Evolutionary conservation across 1,284 basidiomycete species (phyloP).

Genomic region (Melampsora americana): DNA sequence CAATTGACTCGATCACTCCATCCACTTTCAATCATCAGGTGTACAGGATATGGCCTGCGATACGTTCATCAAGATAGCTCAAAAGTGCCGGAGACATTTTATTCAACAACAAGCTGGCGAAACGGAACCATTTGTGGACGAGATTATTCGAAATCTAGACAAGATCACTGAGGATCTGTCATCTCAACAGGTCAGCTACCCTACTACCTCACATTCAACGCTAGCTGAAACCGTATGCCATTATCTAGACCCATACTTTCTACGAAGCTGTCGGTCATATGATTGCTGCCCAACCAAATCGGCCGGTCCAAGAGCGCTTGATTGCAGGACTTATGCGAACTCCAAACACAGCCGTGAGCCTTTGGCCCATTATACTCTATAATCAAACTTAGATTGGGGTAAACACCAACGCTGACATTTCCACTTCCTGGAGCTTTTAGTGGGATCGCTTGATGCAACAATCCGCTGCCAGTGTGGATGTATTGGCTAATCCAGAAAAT

Average conservation of each 20-base stretch:
- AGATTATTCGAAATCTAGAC: conserved; percentile 87
- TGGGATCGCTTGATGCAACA: conserved; percentile 98
- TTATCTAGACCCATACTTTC: conserved; percentile 52
- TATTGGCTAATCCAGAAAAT: conserved; percentile 84
- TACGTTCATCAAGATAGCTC: conserved; percentile 99
- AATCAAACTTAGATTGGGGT: not conserved
- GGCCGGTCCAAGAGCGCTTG: conserved; percentile 90
- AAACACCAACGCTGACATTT: not conserved
- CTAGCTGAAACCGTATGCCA: not conserved
- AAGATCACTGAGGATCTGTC: conserved; percentile 93
- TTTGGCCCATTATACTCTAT: not conserved
- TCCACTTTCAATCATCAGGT: conserved; percentile 46
- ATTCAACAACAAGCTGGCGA: conserved; percentile 98
- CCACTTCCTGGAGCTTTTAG: conserved; percentile 1
- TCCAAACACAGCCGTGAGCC: conserved; percentile 74
- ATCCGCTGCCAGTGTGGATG: conserved; percentile 87
- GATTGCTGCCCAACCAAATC: conserved; percentile 98
- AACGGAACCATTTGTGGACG: conserved; percentile 95
- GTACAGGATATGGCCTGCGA: conserved; percentile 99
- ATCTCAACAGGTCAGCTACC: conserved; percentile 71
- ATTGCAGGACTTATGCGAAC: conserved; percentile 95
- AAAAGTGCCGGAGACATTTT: conserved; percentile 96
- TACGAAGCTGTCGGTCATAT: conserved; percentile 95
- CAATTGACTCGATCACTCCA: not conserved
- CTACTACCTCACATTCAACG: conserved; percentile 47